Evolutionary conservation across 2,329 filamentous ascomycete genomes (phyloP).

Genomic region (Neodidymelliopsis sp.): DNA sequence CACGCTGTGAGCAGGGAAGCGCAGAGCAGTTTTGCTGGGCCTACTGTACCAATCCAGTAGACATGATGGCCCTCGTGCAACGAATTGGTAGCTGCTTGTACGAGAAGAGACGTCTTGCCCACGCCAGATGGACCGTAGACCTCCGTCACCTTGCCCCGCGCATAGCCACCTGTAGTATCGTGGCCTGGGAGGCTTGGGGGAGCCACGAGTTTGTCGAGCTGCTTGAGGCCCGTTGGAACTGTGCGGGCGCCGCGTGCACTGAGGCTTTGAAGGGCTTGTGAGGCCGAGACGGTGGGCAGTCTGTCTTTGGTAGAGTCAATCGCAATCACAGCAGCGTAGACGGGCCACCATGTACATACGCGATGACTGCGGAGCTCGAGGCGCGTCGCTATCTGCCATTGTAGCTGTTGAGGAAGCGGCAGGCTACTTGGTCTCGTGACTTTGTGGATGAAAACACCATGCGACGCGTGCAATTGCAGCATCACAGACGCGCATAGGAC

Average conservation of each 20-base stretch:
- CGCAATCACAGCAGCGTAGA: conserved; percentile 16
- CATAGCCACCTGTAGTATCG: conserved; percentile 62
- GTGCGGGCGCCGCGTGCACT: conserved; percentile 58
- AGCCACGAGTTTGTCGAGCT: conserved; percentile 55
- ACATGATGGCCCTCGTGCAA: conserved; percentile 69
- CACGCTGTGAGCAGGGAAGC: conserved; percentile 36
- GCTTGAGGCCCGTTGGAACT: conserved; percentile 57
- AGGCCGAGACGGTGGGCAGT: conserved; percentile 78
- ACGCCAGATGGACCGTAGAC: conserved; percentile 86
- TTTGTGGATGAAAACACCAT: conserved; percentile 22
- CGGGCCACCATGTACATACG: conserved; percentile 40
- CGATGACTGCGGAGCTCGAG: conserved; percentile 43
- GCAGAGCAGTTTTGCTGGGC: neutral
- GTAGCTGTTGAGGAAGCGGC: conserved; percentile 5
- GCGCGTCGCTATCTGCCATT: conserved; percentile 43
- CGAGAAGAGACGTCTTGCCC: conserved; percentile 83
- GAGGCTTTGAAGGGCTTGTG: conserved; percentile 71
- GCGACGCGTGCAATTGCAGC: conserved; percentile 21
- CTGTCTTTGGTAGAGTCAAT: conserved; percentile 64
- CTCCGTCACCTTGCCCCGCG: conserved; percentile 81
- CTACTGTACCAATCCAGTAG: conserved; percentile 77
- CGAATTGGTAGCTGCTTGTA: conserved; percentile 72
- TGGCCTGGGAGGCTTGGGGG: conserved; percentile 35
- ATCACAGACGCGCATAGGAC: neutral
- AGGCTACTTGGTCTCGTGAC: conserved; percentile 34